Evolutionary conservation across 2,329 filamentous ascomycete species (phyloP).

Genomic region (Epichloe coenophiala): DNA sequence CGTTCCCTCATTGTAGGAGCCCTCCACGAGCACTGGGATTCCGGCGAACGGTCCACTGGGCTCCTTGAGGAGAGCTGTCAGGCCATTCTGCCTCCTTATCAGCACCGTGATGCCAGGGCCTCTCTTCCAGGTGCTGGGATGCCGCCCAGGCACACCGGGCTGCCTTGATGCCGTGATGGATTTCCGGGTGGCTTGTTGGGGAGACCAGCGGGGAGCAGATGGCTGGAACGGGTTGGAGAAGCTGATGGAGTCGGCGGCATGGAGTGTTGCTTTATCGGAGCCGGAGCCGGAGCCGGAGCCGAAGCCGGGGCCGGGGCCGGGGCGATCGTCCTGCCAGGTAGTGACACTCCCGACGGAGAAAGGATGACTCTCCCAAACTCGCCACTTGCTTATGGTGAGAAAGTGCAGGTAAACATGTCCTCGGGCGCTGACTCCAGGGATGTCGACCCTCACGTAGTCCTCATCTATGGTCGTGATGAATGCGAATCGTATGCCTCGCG

Average conservation of each 20-base stretch:
- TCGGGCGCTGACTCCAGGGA: slow-evolving; percentile 11
- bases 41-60: not conserved
- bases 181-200: not conserved
- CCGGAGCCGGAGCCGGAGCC: no score
- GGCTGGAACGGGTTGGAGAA: not conserved
- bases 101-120: not conserved
- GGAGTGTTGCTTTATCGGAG: not conserved
- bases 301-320: not conserved
- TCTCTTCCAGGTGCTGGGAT: not conserved
- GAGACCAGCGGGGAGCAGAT: not conserved
- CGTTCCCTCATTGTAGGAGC: not conserved
- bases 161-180: not conserved
- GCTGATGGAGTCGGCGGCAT: not conserved
- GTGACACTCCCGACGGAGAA: slow-evolving; percentile 9
- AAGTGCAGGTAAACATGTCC: slow-evolving; percentile 23
- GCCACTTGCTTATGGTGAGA: slow-evolving; percentile 14
- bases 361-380: slow-evolving; percentile 24
- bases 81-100: not conserved
- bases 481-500: slow-evolving; percentile 12
- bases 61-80: not conserved
- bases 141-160: not conserved
- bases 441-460: slow-evolving; percentile 19
- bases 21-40: not conserved
- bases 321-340: not conserved
- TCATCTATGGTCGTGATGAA: slow-evolving; percentile 10